Percentiles rank a stretch among this genome's conserved stretches.
These are phyloP conservation scores for Lycium barbarum DNA, from an alignment of 257 asterid genomes.

Conservation along the genomic window DNA sequence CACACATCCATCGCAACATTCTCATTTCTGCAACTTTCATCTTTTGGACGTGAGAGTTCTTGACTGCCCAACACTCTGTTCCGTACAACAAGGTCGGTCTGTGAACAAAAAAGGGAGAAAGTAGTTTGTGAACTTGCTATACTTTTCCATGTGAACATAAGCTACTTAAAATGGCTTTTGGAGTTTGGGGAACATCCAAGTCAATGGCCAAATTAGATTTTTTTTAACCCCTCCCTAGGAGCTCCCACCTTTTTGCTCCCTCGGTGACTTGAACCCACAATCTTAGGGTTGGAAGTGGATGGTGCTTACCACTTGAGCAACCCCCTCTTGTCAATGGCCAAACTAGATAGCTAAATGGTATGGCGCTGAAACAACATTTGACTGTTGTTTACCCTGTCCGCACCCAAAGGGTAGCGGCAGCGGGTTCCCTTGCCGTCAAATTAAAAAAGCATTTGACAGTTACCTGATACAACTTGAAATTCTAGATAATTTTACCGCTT, in stretches of 20 bases:
- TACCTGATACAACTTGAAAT: conserved; percentile 1
- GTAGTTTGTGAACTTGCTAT: not conserved
- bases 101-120: not conserved
- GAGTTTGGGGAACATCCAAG: not conserved
- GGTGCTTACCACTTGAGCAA: too few relatives aligned
- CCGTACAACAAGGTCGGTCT: too few relatives aligned
- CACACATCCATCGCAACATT: too few relatives aligned
- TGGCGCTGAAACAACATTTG: not conserved
- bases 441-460: not conserved
- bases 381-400: not conserved
- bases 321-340: not conserved
- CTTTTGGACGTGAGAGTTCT: too few relatives aligned
- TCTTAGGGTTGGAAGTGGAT: too few relatives aligned
- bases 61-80: too few relatives aligned
- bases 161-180: not conserved
- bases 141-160: not conserved
- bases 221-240: too few relatives aligned
- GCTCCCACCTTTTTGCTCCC: too few relatives aligned
- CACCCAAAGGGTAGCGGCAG: too few relatives aligned
- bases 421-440: too few relatives aligned
- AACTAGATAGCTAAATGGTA: conserved; percentile 19
- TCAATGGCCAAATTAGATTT: not conserved
- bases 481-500: not conserved
- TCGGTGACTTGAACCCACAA: too few relatives aligned
- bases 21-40: too few relatives aligned